Base-by-base conservation (phyloP, 2,329 filamentous ascomycete genomes). In the Rhinocladiella mackenziei region DNA sequence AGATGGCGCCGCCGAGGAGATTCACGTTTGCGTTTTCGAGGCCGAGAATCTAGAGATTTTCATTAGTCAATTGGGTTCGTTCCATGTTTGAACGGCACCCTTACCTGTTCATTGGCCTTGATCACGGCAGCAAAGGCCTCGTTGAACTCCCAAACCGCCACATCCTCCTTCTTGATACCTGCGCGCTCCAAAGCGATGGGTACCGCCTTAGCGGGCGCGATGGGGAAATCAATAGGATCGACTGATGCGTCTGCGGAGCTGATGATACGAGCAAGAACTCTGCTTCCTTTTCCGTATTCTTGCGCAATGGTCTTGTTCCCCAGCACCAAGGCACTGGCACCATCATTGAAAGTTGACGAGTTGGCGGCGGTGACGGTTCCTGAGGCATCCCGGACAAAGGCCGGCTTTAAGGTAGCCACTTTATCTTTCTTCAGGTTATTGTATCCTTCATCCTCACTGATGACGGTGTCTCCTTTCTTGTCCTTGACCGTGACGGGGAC, bases 121-220 rank as follows among this genome's bases (percentile, higher is more conserved):
- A 96, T 92, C 20, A 96, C 89, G 3, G 86, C 87, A 19, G 92
- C 91, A 63, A 98, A 98, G 0, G 92, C 92, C 70, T 98, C 92
- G 66, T 98, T 98, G 68, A 98, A 95, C 65, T 97, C 92, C 91
- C 92, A 97, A 15, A 96, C 72, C 4, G 91, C 83, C 33, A 98
- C 88, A 65, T 97, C 86, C 34, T 94, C 84, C 68, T 89, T 88
- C 54, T 80, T 87, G 56, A 98, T 89, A 8, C 91, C 89, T 1
- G 92, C 92, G 45, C 89, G 78, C 66, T 89, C 78, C 38, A 98
- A 75, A 8, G 89, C 89, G 58, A 96, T 80, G 2, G 91, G 89
- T 0, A 97, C 91, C 4, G 91, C 91, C 66, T 94, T 89, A 28
- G 92, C 78, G 1, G 92, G 92, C 1, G 92, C 92, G 32, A 96